Percentiles rank a stretch among this genome's conserved stretches.
Evolutionary conservation across 2,329 filamentous ascomycete genomes (phyloP).

Genomic region (Aspergillus sergii): DNA sequence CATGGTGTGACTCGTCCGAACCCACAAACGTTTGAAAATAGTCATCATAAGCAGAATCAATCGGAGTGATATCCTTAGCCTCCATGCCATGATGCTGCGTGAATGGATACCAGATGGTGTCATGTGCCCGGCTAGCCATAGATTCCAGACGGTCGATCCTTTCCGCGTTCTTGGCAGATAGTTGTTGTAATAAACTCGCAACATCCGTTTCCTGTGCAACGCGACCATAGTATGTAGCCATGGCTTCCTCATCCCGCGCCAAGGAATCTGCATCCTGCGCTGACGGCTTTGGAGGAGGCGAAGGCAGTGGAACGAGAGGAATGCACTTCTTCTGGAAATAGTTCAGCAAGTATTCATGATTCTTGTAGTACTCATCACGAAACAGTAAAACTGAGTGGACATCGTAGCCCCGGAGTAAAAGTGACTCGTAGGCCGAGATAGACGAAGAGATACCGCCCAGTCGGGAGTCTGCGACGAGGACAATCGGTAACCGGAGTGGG

Average conservation of each 20-base stretch:
- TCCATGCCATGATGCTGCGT: slow-evolving; percentile 73
- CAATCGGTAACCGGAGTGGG: slow-evolving; percentile 70
- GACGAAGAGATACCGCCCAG: slow-evolving; percentile 80
- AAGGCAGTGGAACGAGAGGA: slow-evolving; percentile 57
- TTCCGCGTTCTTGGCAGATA: slow-evolving; percentile 57
- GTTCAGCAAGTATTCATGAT: slow-evolving; percentile 66
- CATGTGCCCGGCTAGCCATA: slow-evolving; percentile 64
- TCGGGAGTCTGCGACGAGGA: slow-evolving; percentile 74
- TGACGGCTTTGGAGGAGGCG: slow-evolving; percentile 57
- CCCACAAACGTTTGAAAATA: slow-evolving; percentile 68
- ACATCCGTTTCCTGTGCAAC: slow-evolving; percentile 46
- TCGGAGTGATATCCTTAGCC: slow-evolving; percentile 66
- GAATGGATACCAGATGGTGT: slow-evolving; percentile 82
- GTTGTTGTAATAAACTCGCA: slow-evolving; percentile 50
- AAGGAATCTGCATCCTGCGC: slow-evolving; percentile 32
- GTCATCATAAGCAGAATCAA: slow-evolving; percentile 80
- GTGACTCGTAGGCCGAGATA: slow-evolving; percentile 77
- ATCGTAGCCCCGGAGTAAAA: slow-evolving; percentile 77
- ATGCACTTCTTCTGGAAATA: slow-evolving; percentile 68
- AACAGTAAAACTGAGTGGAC: slow-evolving; percentile 72
- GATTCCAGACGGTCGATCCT: slow-evolving; percentile 62
- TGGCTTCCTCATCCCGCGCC: slow-evolving; percentile 56
- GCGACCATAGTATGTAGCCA: slow-evolving; percentile 66
- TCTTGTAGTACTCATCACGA: slow-evolving; percentile 65
- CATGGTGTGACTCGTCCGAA: slow-evolving; percentile 19